These are phyloP conservation scores for Striga asiatica DNA, from an alignment of 257 asterid genomes.

Conservation along the genomic window DNA sequence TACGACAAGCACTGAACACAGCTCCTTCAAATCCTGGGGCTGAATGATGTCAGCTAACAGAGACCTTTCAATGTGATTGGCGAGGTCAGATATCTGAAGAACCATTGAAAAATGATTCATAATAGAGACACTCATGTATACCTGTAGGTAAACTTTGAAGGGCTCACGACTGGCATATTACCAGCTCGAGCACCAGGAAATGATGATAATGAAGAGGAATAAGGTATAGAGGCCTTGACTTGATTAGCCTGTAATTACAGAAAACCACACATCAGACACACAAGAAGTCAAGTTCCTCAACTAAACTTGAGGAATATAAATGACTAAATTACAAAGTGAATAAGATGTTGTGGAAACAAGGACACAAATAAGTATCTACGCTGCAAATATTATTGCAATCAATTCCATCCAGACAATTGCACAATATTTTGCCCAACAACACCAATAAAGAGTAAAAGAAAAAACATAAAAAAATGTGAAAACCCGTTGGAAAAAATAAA, in stretches of 20 bases:
- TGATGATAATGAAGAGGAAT: conserved; percentile 46
- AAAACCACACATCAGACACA: too few species aligned
- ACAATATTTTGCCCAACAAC: too few species aligned
- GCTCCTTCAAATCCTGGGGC: conserved; percentile 90
- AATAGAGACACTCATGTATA: conserved; percentile 21
- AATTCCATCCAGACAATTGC: too few species aligned
- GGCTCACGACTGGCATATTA: conserved; percentile 48
- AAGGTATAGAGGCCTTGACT: conserved; percentile 37
- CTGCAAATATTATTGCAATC: too few species aligned
- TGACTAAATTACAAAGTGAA: background rate
- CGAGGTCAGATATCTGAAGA: conserved; percentile 31
- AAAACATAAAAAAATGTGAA: too few species aligned
- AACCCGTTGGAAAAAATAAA: too few species aligned
- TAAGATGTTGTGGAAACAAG: conserved; percentile 2
- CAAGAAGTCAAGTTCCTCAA: background rate
- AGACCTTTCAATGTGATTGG: conserved; percentile 53
- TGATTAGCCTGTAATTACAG: conserved; percentile 50
- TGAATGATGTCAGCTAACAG: conserved; percentile 87
- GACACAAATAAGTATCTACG: too few species aligned
- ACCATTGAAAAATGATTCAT: conserved; percentile 4
- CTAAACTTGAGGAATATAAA: background rate
- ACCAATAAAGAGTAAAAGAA: too few species aligned
- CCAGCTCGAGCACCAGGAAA: conserved; percentile 44
- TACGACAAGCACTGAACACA: conserved; percentile 89
- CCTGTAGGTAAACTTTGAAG: conserved; percentile 89